Evolutionary conservation across 148 eudicot species (phyloP).

Genomic region (Silene uniflora): DNA sequence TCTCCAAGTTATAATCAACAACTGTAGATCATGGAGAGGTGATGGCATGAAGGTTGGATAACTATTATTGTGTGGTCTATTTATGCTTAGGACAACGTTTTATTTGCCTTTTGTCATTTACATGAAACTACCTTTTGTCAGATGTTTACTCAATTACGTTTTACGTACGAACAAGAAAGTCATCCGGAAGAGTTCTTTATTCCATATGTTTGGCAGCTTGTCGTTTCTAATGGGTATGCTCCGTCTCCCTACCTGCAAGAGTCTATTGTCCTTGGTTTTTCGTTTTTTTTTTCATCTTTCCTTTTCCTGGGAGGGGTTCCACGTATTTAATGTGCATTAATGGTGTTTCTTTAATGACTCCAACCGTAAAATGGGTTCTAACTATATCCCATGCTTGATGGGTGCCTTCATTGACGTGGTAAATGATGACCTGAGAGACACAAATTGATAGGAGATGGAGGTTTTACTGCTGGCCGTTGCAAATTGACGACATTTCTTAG

Average conservation of each 20-base stretch:
- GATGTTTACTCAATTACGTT: constrained; percentile 85
- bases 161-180: constrained; percentile 98
- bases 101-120: background rate
- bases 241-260: background rate
- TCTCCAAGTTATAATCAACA: constrained; percentile 62
- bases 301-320: background rate
- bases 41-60: constrained; percentile 85
- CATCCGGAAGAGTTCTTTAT: constrained; percentile 95
- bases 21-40: constrained; percentile 90
- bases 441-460: no score
- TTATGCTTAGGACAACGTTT: background rate
- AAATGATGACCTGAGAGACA: no score
- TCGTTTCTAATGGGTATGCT: constrained; percentile 59
- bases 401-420: no score
- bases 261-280: background rate
- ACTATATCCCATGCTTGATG: no score
- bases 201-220: constrained; percentile 95
- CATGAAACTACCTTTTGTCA: constrained; percentile 20
- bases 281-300: background rate
- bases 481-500: no score
- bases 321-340: no score
- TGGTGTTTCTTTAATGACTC: background rate
- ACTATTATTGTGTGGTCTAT: background rate
- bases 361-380: no score
- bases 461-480: no score